Evolutionary conservation across 2,329 filamentous ascomycete species (phyloP).

Genomic region (Geosmithia putterillii): DNA sequence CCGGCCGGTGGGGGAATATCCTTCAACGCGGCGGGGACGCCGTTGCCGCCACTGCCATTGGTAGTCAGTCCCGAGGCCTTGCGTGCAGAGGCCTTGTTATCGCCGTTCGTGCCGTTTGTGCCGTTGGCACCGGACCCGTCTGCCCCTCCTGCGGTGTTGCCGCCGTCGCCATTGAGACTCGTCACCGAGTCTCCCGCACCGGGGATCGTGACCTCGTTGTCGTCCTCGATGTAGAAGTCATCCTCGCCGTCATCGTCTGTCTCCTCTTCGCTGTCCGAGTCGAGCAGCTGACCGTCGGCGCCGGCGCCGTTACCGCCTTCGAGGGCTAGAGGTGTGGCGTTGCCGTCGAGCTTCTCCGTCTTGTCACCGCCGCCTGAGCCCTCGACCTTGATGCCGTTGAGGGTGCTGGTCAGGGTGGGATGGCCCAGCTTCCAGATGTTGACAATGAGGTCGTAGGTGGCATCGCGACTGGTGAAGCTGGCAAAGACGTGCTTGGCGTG

Average conservation of each 20-base stretch:
- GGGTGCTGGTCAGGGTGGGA: slow-evolving; percentile 77
- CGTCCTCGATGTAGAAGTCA: slow-evolving; percentile 69
- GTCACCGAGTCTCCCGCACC: slow-evolving; percentile 46
- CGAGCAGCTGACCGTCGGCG: slow-evolving; percentile 33
- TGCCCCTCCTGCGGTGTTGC: slow-evolving; percentile 41
- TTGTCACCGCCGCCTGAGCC: slow-evolving; percentile 80
- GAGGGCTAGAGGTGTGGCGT: slow-evolving; percentile 4
- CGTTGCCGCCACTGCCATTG: no score
- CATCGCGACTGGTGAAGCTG: slow-evolving; percentile 86
- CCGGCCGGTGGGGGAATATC: neutral
- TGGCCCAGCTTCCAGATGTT: slow-evolving; percentile 98
- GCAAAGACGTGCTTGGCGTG: slow-evolving; percentile 95
- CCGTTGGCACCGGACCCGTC: no score
- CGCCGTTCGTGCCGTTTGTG: no score
- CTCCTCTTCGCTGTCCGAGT: slow-evolving; percentile 43
- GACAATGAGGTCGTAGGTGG: slow-evolving; percentile 92
- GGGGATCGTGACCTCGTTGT: slow-evolving; percentile 48
- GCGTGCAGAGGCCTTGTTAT: slow-evolving; percentile 50
- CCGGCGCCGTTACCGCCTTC: slow-evolving; percentile 19
- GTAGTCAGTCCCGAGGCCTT: slow-evolving; percentile 53
- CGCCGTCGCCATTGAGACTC: slow-evolving; percentile 31
- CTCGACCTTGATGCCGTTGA: slow-evolving; percentile 78
- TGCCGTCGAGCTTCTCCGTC: slow-evolving; percentile 67
- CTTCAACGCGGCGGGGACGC: slow-evolving; percentile 12
- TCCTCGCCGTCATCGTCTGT: slow-evolving; percentile 58